Evolutionary conservation across 495 filamentous ascomycete genomes (phyloP).

Genomic region (Chaetomium tenue): DNA sequence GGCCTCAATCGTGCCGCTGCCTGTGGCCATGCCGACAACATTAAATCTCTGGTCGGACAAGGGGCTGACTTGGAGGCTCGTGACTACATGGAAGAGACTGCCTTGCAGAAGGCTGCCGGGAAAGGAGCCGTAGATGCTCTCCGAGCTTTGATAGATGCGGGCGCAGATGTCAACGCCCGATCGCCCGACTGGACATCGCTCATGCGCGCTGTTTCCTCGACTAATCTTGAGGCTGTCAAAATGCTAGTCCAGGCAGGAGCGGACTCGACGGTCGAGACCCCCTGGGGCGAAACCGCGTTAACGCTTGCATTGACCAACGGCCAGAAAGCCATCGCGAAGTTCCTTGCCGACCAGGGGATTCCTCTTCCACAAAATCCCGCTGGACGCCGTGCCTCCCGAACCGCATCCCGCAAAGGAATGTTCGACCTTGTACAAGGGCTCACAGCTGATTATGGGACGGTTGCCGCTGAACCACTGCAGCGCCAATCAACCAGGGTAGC

Average conservation of each 20-base stretch:
- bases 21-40: not conserved
- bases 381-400: not conserved
- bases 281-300: not conserved
- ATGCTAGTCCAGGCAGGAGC: not conserved
- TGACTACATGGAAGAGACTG: not conserved
- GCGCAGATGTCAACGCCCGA: not conserved
- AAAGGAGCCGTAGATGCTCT: not conserved
- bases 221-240: not conserved
- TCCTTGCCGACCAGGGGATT: not conserved
- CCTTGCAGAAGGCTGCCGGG: not conserved
- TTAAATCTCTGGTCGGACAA: not conserved
- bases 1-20: not conserved
- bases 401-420: not conserved
- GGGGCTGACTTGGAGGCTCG: not conserved
- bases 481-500: not conserved
- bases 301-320: not conserved
- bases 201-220: not conserved
- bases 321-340: not conserved
- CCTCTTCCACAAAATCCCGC: not conserved
- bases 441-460: not conserved
- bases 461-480: not conserved
- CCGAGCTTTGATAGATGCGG: not conserved
- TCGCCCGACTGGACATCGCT: slow-evolving; percentile 1
- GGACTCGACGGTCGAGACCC: not conserved
- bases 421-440: not conserved